Evolutionary conservation across 148 eudicot genomes (phyloP).

Genomic region (Rhododendron williamsianum): DNA sequence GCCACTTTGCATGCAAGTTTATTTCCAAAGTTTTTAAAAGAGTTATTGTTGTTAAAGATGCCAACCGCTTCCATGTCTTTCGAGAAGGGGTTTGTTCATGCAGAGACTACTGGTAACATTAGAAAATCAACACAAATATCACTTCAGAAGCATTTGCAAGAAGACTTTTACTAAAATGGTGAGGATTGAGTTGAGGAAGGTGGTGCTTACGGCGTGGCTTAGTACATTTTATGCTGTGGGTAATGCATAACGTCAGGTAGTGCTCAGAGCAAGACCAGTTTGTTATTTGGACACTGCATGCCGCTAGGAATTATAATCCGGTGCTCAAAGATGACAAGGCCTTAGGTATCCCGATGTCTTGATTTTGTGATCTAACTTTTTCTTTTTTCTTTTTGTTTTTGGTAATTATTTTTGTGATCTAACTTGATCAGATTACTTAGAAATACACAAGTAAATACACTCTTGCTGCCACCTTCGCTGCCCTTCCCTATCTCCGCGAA

Average conservation of each 20-base stretch:
- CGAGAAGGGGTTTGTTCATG: conserved; percentile 24
- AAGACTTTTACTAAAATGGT: neutral
- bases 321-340: neutral
- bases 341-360: neutral
- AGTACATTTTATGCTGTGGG: neutral
- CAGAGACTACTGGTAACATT: conserved; percentile 8
- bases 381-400: no score
- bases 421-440: neutral
- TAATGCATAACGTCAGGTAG: neutral
- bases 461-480: neutral
- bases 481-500: neutral
- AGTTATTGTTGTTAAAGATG: conserved; percentile 12
- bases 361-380: neutral
- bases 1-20: conserved; percentile 25
- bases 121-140: neutral
- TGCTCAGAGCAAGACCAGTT: neutral
- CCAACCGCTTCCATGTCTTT: conserved; percentile 26
- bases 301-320: neutral
- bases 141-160: neutral
- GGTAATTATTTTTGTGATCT: neutral
- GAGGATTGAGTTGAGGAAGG: neutral
- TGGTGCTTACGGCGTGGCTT: neutral
- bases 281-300: neutral
- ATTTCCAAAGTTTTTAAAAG: conserved; percentile 17
- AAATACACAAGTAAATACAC: neutral